Conservation (phyloP, 345 rosid genomes). For the Dipteronia sinensis region DNA sequence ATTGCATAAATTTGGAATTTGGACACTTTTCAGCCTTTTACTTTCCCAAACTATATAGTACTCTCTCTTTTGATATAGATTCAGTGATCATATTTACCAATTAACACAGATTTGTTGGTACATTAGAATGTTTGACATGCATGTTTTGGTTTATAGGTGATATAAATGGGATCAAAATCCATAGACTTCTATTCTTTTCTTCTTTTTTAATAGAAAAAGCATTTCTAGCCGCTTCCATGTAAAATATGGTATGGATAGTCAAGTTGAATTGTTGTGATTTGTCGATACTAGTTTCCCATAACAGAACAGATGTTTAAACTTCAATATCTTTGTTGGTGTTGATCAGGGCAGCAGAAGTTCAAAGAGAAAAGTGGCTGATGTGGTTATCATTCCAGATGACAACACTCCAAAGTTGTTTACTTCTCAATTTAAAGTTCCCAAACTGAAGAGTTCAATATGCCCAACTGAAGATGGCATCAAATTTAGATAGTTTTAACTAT, state of each 20-base stretch:
- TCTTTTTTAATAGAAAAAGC: not conserved
- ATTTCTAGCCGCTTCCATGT: not conserved
- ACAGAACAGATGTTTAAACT: not conserved
- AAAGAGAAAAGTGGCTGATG: constrained; percentile 61
- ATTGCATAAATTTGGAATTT: not conserved
- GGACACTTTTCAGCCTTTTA: not conserved
- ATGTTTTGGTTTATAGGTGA: too few relatives aligned
- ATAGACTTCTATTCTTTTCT: not conserved
- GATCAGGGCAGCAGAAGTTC: constrained; percentile 51
- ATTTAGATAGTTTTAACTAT: not conserved
- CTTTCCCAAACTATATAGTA: not conserved
- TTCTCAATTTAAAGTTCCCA: constrained; percentile 73
- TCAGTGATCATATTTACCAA: not conserved
- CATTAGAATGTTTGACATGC: too few relatives aligned
- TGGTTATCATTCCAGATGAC: constrained; percentile 23
- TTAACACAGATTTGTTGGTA: too few relatives aligned
- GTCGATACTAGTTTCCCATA: not conserved
- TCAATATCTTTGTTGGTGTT: constrained; percentile 12
- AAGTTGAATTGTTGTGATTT: not conserved
- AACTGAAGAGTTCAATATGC: constrained; percentile 55
- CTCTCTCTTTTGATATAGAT: not conserved
- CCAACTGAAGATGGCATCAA: constrained; percentile 14
- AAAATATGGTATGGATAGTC: not conserved
- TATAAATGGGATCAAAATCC: too few relatives aligned
- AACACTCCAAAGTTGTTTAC: constrained; percentile 65